phyloP scores from a whole-genome alignment of 1,284 basidiomycete genomes.

The Inonotus obliquus region DNA sequence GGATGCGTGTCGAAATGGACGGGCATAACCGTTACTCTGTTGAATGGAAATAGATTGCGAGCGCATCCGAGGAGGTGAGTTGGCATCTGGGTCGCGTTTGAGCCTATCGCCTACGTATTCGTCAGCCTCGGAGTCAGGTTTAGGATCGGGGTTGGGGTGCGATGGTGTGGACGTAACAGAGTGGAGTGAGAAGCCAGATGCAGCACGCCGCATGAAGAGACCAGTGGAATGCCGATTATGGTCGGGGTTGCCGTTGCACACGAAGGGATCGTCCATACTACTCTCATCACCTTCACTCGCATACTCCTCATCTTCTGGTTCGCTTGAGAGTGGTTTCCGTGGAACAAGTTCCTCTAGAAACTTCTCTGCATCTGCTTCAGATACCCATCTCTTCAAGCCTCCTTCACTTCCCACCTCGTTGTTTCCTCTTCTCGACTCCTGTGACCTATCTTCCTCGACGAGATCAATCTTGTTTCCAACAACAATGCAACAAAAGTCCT shows the following conservation, averaged over 20 bases:
- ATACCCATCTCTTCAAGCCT: slow-evolving; percentile 25
- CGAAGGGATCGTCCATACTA: slow-evolving; percentile 3
- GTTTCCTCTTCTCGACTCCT: background rate
- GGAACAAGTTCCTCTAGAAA: slow-evolving; percentile 60
- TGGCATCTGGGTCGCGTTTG: background rate
- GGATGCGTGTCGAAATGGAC: slow-evolving; percentile 25
- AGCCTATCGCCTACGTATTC: background rate
- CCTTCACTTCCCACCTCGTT: slow-evolving; percentile 8
- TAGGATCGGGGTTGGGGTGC: background rate
- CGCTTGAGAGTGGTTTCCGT: background rate
- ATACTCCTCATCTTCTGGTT: background rate
- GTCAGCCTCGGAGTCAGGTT: no score
- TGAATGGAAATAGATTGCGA: slow-evolving; percentile 16
- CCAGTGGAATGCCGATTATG: background rate
- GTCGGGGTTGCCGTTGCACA: background rate
- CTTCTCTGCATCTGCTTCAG: slow-evolving; percentile 33
- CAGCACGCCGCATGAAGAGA: slow-evolving; percentile 4
- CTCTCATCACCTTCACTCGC: background rate
- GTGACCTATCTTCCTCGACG: slow-evolving; percentile 20
- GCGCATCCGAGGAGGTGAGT: slow-evolving; percentile 1
- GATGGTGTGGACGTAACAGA: background rate
- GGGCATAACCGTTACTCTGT: background rate
- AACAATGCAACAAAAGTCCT: slow-evolving; percentile 65
- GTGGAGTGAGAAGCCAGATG: slow-evolving; percentile 13
- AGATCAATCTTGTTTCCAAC: slow-evolving; percentile 81